phyloP scores from a whole-genome alignment of 495 filamentous ascomycete species.

The Neurospora intermedia region DNA sequence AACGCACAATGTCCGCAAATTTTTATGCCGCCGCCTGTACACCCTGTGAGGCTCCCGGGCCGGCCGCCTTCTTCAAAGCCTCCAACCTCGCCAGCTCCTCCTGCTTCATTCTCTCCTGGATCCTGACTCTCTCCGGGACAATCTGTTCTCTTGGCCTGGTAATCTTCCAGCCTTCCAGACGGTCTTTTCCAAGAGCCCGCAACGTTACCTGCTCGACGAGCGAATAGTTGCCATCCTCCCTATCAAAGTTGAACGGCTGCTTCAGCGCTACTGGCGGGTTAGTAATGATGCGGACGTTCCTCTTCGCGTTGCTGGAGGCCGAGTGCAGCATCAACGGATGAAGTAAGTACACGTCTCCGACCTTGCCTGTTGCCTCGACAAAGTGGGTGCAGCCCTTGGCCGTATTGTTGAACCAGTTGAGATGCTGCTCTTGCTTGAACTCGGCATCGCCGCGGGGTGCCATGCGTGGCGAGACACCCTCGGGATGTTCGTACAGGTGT shows the following conservation, averaged over 20 bases:
- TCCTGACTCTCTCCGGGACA: slow-evolving; percentile 28
- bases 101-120: slow-evolving; percentile 40
- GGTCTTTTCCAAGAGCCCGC: slow-evolving; percentile 44
- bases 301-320: slow-evolving; percentile 47
- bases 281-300: slow-evolving; percentile 56
- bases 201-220: slow-evolving; percentile 62
- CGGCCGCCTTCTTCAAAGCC: slow-evolving; percentile 8
- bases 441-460: slow-evolving; percentile 36
- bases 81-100: slow-evolving; percentile 33
- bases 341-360: slow-evolving; percentile 58
- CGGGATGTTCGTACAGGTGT: slow-evolving; percentile 53
- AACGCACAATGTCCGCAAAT: background rate
- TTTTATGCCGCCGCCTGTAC: background rate
- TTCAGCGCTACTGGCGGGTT: slow-evolving; percentile 58
- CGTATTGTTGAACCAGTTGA: slow-evolving; percentile 45
- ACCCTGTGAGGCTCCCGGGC: background rate
- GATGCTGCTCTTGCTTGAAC: slow-evolving; percentile 29
- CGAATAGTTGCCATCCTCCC: slow-evolving; percentile 50
- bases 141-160: slow-evolving; percentile 38
- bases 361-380: slow-evolving; percentile 52
- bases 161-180: slow-evolving; percentile 53
- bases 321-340: slow-evolving; percentile 69
- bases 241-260: slow-evolving; percentile 53
- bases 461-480: slow-evolving; percentile 61
- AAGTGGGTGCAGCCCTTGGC: slow-evolving; percentile 40